phyloP scores from a whole-genome alignment of 306 rosid genomes.

The Vigna hirtella region DNA sequence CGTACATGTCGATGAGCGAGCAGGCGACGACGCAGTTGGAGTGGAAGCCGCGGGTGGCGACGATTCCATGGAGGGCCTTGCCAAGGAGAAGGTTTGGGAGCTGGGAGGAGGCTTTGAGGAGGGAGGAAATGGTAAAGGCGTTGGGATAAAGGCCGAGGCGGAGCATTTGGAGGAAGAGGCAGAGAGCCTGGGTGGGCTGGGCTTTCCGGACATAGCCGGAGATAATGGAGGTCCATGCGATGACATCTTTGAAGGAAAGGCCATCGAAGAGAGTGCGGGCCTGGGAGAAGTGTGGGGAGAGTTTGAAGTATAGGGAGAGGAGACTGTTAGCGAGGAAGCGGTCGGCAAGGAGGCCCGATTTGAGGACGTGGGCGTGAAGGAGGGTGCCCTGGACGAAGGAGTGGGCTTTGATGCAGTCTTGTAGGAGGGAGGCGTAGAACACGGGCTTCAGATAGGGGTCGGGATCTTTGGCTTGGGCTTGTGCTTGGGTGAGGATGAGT shows the following conservation, averaged over 20 bases:
- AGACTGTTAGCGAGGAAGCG: constrained; percentile 84
- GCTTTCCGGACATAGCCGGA: constrained; percentile 65
- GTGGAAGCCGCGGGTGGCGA: constrained; percentile 60
- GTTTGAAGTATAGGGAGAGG: constrained; percentile 75
- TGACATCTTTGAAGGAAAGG: constrained; percentile 68
- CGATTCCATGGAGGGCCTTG: constrained; percentile 62
- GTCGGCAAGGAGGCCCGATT: constrained; percentile 73
- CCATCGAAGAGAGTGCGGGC: constrained; percentile 66
- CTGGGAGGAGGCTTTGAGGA: constrained; percentile 72
- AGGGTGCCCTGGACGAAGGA: constrained; percentile 65
- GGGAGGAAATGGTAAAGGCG: constrained; percentile 74
- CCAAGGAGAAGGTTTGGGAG: constrained; percentile 58
- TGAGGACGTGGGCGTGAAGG: constrained; percentile 71
- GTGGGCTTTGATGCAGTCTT: constrained; percentile 55
- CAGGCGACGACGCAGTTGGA: constrained; percentile 58
- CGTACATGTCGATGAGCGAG: constrained; percentile 82
- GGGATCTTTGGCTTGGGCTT: neutral
- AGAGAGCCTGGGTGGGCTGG: constrained; percentile 50
- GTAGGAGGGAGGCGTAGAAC: constrained; percentile 73
- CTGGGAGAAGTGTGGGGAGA: constrained; percentile 53
- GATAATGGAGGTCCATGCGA: constrained; percentile 86
- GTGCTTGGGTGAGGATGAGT: no score
- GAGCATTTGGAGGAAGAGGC: constrained; percentile 63
- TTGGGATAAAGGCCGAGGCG: constrained; percentile 62
- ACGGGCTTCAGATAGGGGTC: constrained; percentile 47